phyloP scores from a whole-genome alignment of 768 basidiomycete genomes.

The Boletus barrowsii region DNA sequence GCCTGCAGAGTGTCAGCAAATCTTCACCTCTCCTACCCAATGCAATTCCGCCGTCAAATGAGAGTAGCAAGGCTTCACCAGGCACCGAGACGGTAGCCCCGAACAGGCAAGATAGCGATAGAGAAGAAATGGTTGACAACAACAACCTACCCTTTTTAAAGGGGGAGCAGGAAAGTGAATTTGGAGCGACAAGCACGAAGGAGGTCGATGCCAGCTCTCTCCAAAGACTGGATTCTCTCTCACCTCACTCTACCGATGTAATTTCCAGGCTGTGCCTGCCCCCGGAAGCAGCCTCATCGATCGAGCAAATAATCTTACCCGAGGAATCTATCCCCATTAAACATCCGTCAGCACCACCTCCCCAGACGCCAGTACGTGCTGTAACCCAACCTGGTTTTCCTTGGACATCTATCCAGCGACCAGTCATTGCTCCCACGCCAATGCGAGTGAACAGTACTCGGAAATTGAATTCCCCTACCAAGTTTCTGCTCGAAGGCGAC shows the following conservation, averaged over 20 bases:
- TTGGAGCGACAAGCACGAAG: constrained; percentile 31
- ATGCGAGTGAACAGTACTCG: constrained; percentile 15
- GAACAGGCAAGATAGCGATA: neutral
- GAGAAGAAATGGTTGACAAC: neutral
- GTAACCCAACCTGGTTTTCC: constrained; percentile 17
- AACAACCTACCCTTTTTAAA: neutral
- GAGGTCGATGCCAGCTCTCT: constrained; percentile 17
- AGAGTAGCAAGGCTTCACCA: constrained; percentile 18
- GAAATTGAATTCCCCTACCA: constrained; percentile 28
- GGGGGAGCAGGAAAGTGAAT: constrained; percentile 21
- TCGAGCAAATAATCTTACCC: constrained; percentile 9
- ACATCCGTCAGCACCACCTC: constrained; percentile 23
- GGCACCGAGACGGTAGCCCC: neutral
- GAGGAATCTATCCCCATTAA: constrained; percentile 4
- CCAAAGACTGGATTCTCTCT: constrained; percentile 53
- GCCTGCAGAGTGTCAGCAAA: constrained; percentile 35
- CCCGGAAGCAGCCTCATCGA: constrained; percentile 14
- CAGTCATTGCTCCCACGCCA: constrained; percentile 30
- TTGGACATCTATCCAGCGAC: constrained; percentile 22
- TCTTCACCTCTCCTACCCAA: constrained; percentile 6
- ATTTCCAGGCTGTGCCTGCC: constrained; percentile 38
- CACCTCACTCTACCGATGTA: constrained; percentile 51
- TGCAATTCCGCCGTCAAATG: constrained; percentile 20
- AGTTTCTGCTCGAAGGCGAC: constrained; percentile 34
- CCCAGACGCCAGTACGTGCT: constrained; percentile 13